phyloP scores from a whole-genome alignment of 371 early-diverging fungal genomes.

The Mucor irregularis region DNA sequence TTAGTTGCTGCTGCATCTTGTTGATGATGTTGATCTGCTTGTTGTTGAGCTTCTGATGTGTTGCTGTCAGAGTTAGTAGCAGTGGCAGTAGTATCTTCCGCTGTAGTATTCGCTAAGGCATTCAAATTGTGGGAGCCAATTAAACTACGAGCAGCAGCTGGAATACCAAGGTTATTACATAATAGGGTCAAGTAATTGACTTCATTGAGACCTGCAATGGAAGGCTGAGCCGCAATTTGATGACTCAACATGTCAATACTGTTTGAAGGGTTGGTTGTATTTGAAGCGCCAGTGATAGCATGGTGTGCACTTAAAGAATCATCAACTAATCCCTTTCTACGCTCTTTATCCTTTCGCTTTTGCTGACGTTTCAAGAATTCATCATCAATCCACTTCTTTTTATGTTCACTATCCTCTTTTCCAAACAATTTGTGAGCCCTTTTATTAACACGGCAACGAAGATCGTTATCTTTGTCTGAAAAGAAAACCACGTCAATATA shows the following conservation, averaged over 20 bases:
- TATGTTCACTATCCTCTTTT: slow-evolving; percentile 60
- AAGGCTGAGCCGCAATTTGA: slow-evolving; percentile 10
- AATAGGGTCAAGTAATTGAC: slow-evolving; percentile 46
- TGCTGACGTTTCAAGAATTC: slow-evolving; percentile 72
- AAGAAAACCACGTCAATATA: background rate
- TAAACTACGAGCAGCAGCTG: slow-evolving; percentile 28
- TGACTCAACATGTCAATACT: background rate
- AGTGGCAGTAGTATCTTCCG: slow-evolving; percentile 1
- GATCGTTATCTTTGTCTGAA: slow-evolving; percentile 74
- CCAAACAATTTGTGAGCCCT: slow-evolving; percentile 76
- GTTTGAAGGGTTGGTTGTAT: background rate
- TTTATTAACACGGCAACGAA: slow-evolving; percentile 81
- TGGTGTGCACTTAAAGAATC: slow-evolving; percentile 19
- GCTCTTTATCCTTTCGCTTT: slow-evolving; percentile 71
- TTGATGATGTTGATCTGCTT: slow-evolving; percentile 11
- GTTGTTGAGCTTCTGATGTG: slow-evolving; percentile 4
- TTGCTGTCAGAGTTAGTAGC: background rate
- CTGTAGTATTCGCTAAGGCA: background rate
- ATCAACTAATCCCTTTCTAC: slow-evolving; percentile 26
- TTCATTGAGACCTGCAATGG: slow-evolving; percentile 12
- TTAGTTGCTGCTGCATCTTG: background rate
- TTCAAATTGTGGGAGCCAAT: slow-evolving; percentile 3
- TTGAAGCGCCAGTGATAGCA: background rate
- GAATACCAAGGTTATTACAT: slow-evolving; percentile 43
- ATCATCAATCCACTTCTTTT: slow-evolving; percentile 70